Conservation (phyloP, 345 rosid species). For the Acer negundo region DNA sequence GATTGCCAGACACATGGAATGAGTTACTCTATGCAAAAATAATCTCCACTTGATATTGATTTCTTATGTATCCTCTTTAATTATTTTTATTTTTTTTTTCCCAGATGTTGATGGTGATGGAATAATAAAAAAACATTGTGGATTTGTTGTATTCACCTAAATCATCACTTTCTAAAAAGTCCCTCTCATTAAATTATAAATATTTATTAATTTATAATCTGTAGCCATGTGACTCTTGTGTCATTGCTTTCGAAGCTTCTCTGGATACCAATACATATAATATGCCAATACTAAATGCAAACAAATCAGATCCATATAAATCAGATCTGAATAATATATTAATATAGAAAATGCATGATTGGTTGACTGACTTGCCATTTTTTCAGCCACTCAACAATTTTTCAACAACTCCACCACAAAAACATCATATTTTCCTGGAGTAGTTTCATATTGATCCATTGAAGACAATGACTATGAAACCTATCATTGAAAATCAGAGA, state of each 20-base stretch:
- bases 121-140: no score
- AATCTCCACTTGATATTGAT: constrained; percentile 27
- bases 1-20: constrained; percentile 93
- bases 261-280: neutral
- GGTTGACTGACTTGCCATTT: neutral
- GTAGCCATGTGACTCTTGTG: neutral
- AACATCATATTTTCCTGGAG: neutral
- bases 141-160: no score
- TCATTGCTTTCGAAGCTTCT: no score
- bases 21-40: constrained; percentile 73
- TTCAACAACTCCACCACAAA: neutral
- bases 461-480: constrained; percentile 19
- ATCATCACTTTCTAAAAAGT: neutral
- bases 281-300: neutral
- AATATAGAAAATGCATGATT: neutral
- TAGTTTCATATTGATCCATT: no score
- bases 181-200: neutral
- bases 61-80: no score
- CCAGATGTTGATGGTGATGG: neutral
- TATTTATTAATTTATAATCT: no score
- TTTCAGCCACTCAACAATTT: no score
- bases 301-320: neutral
- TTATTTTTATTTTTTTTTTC: neutral
- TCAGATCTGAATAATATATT: neutral
- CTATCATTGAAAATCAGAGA: constrained; percentile 18